Conservation (phyloP, 1,284 basidiomycete genomes). For the Microbotryum scabiosae region DNA sequence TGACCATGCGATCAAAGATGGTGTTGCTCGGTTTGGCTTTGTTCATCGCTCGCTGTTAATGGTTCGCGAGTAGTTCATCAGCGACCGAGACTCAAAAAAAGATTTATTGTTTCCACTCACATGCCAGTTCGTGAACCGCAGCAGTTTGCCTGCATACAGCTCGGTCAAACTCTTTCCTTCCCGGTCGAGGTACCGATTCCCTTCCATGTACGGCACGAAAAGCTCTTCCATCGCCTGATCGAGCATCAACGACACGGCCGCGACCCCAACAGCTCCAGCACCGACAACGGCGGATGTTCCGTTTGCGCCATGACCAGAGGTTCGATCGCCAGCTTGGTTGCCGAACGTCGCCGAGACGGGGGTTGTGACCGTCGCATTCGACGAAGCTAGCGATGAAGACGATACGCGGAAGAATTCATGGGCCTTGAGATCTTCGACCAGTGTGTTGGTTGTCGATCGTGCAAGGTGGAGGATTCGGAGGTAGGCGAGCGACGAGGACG, state of each 20-base stretch:
- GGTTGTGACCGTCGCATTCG: not conserved
- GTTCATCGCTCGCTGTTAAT: constrained; percentile 43
- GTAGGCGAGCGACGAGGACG: constrained; percentile 79
- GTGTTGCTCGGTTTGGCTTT: constrained; percentile 69
- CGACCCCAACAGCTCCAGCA: constrained; percentile 22
- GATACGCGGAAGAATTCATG: constrained; percentile 67
- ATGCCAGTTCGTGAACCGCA: constrained; percentile 78
- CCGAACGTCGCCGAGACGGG: constrained; percentile 1
- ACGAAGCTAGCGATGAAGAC: constrained; percentile 22
- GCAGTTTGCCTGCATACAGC: constrained; percentile 67
- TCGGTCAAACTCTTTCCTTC: constrained; percentile 81
- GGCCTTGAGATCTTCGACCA: constrained; percentile 86
- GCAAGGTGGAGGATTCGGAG: constrained; percentile 83
- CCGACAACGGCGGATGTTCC: constrained; percentile 4
- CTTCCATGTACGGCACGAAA: constrained; percentile 85
- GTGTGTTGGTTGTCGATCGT: constrained; percentile 63
- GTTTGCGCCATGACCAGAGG: not conserved
- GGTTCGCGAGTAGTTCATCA: not conserved
- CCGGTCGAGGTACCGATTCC: constrained; percentile 80
- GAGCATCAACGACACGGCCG: constrained; percentile 66
- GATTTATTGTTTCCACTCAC: constrained; percentile 46
- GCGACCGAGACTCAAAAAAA: not conserved
- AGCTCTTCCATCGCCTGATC: constrained; percentile 94
- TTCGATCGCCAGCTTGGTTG: not conserved
- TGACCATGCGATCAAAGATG: constrained; percentile 84